Percentiles rank a stretch among this genome's conserved stretches.
Conservation (phyloP, 495 filamentous ascomycete genomes). For the Penicillium cinerascens region DNA sequence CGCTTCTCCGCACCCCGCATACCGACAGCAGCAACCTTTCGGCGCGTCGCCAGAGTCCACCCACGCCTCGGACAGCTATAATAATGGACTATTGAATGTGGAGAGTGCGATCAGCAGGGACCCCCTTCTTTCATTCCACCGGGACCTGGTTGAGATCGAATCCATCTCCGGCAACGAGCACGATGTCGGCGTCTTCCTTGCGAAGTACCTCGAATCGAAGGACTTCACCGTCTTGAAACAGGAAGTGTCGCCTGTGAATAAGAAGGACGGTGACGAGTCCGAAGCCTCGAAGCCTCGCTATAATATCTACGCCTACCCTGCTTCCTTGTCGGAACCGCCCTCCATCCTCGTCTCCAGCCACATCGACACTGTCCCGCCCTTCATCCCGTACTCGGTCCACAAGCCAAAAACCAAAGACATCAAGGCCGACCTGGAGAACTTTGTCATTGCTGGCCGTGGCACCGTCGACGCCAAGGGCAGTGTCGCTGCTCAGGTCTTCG, state of each 20-base stretch:
- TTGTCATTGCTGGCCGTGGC: slow-evolving; percentile 69
- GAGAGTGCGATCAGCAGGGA: slow-evolving; percentile 34
- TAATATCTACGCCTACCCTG: slow-evolving; percentile 79
- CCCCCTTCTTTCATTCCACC: slow-evolving; percentile 72
- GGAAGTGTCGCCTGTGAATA: slow-evolving; percentile 30
- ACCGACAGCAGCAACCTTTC: slow-evolving; percentile 18
- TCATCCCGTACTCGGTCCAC: slow-evolving; percentile 51
- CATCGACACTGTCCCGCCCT: slow-evolving; percentile 67
- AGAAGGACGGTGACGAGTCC: slow-evolving; percentile 4
- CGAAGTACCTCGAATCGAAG: slow-evolving; percentile 58
- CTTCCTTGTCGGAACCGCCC: slow-evolving; percentile 48
- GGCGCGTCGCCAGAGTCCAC: slow-evolving; percentile 1
- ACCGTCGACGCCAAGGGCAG: slow-evolving; percentile 87
- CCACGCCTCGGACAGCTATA: background rate
- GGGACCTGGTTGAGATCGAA: slow-evolving; percentile 66
- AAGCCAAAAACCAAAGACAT: slow-evolving; percentile 3
- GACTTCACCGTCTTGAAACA: slow-evolving; percentile 68
- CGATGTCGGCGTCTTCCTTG: slow-evolving; percentile 64
- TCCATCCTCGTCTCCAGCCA: slow-evolving; percentile 72
- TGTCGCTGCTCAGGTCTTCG: slow-evolving; percentile 75
- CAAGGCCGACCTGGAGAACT: slow-evolving; percentile 31
- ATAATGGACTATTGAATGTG: background rate
- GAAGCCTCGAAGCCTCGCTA: slow-evolving; percentile 42
- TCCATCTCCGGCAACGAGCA: slow-evolving; percentile 76
- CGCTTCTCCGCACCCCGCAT: slow-evolving; percentile 38